Percentiles rank a stretch among this genome's conserved stretches.
Conservation (phyloP, 768 basidiomycete genomes). For the Cystobasidium onofrii region DNA sequence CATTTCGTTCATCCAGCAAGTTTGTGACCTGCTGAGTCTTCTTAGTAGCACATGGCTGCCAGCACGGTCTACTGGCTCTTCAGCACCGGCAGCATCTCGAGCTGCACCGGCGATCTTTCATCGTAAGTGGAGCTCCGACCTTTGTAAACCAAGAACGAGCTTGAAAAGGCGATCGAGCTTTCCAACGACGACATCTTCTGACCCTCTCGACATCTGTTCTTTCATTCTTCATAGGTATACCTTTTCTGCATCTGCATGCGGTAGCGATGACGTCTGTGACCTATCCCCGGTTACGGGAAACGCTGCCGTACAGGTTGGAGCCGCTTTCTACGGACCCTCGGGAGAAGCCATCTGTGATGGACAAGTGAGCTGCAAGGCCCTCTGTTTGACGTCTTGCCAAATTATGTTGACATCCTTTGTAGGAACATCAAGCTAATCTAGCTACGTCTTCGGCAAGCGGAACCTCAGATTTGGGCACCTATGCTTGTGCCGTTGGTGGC, state of each 20-base stretch:
- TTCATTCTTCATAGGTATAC: constrained; percentile 1
- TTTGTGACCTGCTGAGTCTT: not conserved
- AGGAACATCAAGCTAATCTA: constrained; percentile 12
- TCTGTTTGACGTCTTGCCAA: not conserved
- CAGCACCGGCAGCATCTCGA: constrained; percentile 27
- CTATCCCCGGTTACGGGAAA: not conserved
- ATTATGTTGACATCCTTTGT: not conserved
- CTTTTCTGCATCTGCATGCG: constrained; percentile 6
- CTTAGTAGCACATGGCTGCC: not conserved
- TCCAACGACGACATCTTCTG: not conserved
- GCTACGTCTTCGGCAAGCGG: not conserved
- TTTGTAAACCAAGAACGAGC: not conserved
- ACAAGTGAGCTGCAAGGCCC: not conserved
- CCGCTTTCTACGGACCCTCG: not conserved
- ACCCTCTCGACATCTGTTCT: not conserved
- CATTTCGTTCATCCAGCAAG: not conserved
- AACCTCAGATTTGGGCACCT: constrained; percentile 1
- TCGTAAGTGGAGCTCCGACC: constrained; percentile 4
- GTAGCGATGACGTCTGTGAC: not conserved
- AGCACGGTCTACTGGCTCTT: constrained; percentile 26
- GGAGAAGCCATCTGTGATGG: constrained; percentile 14
- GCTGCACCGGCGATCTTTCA: constrained; percentile 17
- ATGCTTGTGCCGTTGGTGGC: constrained; percentile 17
- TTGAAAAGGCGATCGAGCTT: not conserved
- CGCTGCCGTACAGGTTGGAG: constrained; percentile 11